Conservation (phyloP, 441 rosid genomes). For the Hura crepitans region DNA sequence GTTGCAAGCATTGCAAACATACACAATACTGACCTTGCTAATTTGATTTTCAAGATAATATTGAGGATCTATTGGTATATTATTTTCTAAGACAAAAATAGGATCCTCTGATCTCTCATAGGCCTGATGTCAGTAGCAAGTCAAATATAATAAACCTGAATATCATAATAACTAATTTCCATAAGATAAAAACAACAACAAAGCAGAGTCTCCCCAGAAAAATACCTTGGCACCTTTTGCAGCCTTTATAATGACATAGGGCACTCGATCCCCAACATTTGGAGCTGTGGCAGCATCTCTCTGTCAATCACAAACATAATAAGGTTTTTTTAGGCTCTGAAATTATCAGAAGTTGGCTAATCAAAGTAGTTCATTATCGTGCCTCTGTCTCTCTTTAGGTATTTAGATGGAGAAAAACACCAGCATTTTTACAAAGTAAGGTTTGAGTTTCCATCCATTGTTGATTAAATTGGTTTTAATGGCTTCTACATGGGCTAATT, state of each 20-base stretch:
- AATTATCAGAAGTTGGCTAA: conserved; percentile 16
- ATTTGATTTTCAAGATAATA: conserved; percentile 95
- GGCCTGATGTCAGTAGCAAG: conserved; percentile 50
- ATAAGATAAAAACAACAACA: background rate
- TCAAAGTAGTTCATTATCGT: background rate
- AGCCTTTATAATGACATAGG: conserved; percentile 87
- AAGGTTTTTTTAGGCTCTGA: conserved; percentile 19
- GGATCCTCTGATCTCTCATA: conserved; percentile 98
- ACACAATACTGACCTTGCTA: conserved; percentile 61
- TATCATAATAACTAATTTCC: conserved; percentile 1
- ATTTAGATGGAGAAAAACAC: background rate
- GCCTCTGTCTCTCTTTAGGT: background rate
- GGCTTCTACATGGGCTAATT: background rate
- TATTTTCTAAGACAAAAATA: conserved; percentile 84
- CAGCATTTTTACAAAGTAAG: background rate
- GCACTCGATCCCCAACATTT: conserved; percentile 97
- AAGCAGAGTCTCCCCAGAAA: conserved; percentile 10
- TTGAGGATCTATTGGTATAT: conserved; percentile 87
- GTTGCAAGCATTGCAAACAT: conserved; percentile 14
- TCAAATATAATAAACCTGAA: conserved; percentile 12
- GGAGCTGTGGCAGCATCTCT: conserved; percentile 99
- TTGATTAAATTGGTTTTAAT: background rate
- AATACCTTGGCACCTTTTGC: conserved; percentile 96
- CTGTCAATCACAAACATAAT: conserved; percentile 41
- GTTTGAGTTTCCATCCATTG: background rate